These are phyloP conservation scores for Pichiaceae sp. DNA, from an alignment of 1,139 yeast species.

Conservation along the genomic window DNA sequence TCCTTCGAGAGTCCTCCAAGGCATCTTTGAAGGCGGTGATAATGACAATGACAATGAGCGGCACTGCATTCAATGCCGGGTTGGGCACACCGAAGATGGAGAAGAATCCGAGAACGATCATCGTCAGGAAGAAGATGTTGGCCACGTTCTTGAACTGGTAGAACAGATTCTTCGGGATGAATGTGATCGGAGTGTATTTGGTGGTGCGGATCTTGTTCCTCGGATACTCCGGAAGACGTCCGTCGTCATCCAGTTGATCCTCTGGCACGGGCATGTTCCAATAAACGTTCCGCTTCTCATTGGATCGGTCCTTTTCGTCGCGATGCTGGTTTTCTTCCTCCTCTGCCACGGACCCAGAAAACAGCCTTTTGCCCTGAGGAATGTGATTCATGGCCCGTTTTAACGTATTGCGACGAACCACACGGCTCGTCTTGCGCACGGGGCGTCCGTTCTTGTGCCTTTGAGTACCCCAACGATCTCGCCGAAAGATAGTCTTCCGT, in stretches of 20 bases:
- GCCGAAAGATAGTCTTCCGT: conserved; percentile 38
- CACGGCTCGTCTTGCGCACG: conserved; percentile 14
- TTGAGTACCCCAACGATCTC: conserved; percentile 89
- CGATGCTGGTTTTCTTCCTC: conserved; percentile 18
- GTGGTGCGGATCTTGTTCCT: conserved; percentile 94
- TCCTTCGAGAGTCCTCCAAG: conserved; percentile 85
- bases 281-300: conserved; percentile 46
- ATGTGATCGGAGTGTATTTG: conserved; percentile 84
- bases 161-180: conserved; percentile 74
- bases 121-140: conserved; percentile 72
- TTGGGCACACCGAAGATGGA: conserved; percentile 84
- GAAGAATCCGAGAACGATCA: conserved; percentile 80
- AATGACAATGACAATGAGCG: conserved; percentile 82
- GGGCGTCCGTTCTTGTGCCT: conserved; percentile 72
- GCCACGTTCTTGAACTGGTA: conserved; percentile 87
- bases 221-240: conserved; percentile 44
- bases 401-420: conserved; percentile 38
- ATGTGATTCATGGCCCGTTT: conserved; percentile 18
- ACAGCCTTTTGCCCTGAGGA: conserved; percentile 12
- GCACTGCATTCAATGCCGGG: conserved; percentile 89
- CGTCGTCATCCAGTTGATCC: conserved; percentile 51
- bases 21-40: conserved; percentile 92
- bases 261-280: conserved; percentile 66
- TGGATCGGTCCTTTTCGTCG: conserved; percentile 34
- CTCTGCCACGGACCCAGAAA: conserved; percentile 8